Evolutionary conservation across 768 basidiomycete genomes (phyloP), one percentile per base, ranked within the genome.

Genomic region (Podaxis sp.): DNA sequence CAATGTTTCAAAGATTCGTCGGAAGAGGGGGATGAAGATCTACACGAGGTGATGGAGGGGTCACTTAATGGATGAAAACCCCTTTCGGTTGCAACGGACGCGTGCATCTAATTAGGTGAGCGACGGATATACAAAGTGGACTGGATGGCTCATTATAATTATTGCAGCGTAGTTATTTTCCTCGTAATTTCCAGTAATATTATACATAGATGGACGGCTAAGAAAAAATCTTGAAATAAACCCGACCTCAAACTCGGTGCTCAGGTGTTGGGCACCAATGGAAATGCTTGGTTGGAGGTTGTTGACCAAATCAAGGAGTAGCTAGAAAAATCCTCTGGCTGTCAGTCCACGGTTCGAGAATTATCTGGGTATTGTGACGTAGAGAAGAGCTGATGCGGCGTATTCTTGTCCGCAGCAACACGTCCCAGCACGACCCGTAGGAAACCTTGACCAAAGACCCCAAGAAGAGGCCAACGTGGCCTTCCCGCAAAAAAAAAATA

Each of bases 1-100:
- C 79, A 80, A 65, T 82, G 77, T 66, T 82, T 88, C 62, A 60
- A 63, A n/a, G 86, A 86, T 58, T 80, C 81, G 2, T 71, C 68
- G 21, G 83, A 82, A 25, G 84, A 83, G 52, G 80, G 76, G 32
- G 81, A 69, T 27, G 76, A 74, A 36, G 77, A 76, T 57, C 71
- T 70, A n/a, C 70, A 67, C 47, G 64, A 38, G 25, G 54, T 59
- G 21, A 57, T 68, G 48, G 67, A 65, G 51, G 66, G 68, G 36
- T 66, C 68, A 54, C 14, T 63, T 18, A 37, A 53, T 55, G 32
- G 36, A 18, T 58, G 23, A 27, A 44, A 5, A 18, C 32, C 10
- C 27, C 11, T 37, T 50, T 23, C 28, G 28, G 28, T 9, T 56
- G 42, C n/a, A 21, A n/a, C 11, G 21, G 9, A 32, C 21, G 5